phyloP scores from a whole-genome alignment of 108 stramenopile species.

The Poteriospumella lacustris region DNA sequence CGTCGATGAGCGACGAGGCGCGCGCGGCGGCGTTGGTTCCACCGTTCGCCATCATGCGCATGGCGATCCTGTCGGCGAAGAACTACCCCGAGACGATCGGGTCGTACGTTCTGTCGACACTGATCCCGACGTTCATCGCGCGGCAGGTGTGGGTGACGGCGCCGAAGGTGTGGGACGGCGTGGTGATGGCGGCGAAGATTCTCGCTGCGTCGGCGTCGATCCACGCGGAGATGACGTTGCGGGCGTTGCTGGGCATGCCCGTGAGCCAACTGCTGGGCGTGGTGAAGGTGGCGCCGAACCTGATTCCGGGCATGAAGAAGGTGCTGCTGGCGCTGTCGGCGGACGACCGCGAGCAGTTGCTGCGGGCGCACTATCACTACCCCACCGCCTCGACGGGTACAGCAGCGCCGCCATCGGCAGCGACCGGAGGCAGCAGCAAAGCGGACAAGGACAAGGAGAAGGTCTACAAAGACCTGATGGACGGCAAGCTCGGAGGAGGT shows the following conservation, averaged over 20 bases:
- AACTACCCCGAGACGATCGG: not conserved
- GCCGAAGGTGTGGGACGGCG: slow-evolving; percentile 12
- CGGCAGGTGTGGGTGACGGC: not conserved
- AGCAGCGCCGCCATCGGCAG: too few species aligned
- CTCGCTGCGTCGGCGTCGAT: not conserved
- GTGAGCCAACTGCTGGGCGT: not conserved
- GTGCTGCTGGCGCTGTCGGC: not conserved
- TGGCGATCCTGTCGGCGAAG: not conserved
- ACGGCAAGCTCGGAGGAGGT: too few species aligned
- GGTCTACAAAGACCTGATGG: too few species aligned
- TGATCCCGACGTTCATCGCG: not conserved
- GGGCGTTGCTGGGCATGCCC: not conserved
- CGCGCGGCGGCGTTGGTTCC: not conserved
- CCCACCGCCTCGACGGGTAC: too few species aligned
- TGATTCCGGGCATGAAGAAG: not conserved
- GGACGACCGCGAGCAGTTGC: not conserved
- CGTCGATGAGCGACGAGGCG: too few species aligned
- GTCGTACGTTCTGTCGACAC: not conserved
- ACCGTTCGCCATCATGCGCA: not conserved
- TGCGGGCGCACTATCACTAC: too few species aligned
- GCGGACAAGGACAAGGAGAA: too few species aligned
- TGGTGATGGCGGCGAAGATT: not conserved
- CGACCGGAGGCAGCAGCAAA: too few species aligned
- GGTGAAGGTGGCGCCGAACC: not conserved
- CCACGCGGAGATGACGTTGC: not conserved